phyloP scores from a whole-genome alignment of 768 basidiomycete genomes.

The Panaeolus cyanescens region DNA sequence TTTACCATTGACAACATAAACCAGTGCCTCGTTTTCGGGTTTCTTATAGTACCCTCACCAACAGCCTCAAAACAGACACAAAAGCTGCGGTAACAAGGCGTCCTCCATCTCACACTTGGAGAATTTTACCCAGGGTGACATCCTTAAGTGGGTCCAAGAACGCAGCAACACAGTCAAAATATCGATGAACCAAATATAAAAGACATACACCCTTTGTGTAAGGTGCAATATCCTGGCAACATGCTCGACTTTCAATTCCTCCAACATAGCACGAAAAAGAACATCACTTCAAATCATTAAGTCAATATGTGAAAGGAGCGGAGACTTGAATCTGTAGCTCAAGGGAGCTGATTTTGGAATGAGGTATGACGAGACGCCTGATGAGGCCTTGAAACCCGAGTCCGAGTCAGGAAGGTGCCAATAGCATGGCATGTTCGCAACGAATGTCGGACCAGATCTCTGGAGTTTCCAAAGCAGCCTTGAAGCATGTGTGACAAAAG shows the following conservation, averaged over 20 bases:
- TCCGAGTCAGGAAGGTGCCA: not conserved
- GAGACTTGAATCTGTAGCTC: too few species aligned
- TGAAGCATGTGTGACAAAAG: slow-evolving; percentile 8
- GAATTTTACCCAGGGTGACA: not conserved
- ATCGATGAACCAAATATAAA: not conserved
- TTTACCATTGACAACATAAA: not conserved
- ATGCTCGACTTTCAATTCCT: too few species aligned
- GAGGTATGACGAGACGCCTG: too few species aligned
- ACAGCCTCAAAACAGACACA: not conserved
- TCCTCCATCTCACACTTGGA: not conserved
- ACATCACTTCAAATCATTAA: too few species aligned
- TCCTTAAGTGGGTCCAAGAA: not conserved
- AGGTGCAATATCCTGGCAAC: too few species aligned
- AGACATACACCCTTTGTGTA: not conserved
- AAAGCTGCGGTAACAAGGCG: not conserved
- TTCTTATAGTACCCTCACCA: not conserved
- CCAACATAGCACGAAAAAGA: too few species aligned
- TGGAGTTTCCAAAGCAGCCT: slow-evolving; percentile 5
- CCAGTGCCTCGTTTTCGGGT: not conserved
- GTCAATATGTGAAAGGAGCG: too few species aligned
- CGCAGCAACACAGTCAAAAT: not conserved
- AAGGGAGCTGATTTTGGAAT: not conserved
- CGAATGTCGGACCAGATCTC: slow-evolving; percentile 4
- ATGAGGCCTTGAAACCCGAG: too few species aligned
- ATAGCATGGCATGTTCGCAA: not conserved